phyloP scores from a whole-genome alignment of 2,329 filamentous ascomycete genomes.

The Fusarium kyushuense region DNA sequence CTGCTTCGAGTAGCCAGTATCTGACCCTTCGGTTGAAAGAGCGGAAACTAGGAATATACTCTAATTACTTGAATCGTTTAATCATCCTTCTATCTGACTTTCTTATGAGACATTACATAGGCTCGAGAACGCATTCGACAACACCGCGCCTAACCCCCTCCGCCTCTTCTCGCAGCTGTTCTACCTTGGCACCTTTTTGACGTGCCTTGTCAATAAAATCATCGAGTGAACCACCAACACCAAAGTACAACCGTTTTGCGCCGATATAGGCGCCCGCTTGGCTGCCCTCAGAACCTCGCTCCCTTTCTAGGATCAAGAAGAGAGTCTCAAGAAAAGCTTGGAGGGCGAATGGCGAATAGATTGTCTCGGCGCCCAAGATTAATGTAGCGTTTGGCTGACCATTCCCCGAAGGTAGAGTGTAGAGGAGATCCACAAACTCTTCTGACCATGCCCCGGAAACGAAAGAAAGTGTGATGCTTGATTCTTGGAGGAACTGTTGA shows the following conservation, averaged over 20 bases:
- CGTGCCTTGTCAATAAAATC: slow-evolving; percentile 72
- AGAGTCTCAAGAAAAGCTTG: slow-evolving; percentile 76
- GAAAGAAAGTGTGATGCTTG: slow-evolving; percentile 70
- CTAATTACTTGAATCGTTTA: neutral
- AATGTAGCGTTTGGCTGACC: slow-evolving; percentile 55
- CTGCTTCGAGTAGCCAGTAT: slow-evolving; percentile 21
- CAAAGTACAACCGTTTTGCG: slow-evolving; percentile 86
- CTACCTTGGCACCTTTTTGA: slow-evolving; percentile 61
- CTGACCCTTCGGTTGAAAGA: neutral
- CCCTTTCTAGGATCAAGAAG: slow-evolving; percentile 66
- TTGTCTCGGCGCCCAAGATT: slow-evolving; percentile 82
- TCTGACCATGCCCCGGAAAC: slow-evolving; percentile 81
- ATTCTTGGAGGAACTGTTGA: slow-evolving; percentile 61
- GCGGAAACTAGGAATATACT: slow-evolving; percentile 8
- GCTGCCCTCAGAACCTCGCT: slow-evolving; percentile 52
- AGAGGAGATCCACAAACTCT: slow-evolving; percentile 71
- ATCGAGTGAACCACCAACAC: slow-evolving; percentile 84
- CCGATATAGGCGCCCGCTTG: slow-evolving; percentile 74
- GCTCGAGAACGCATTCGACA: slow-evolving; percentile 61
- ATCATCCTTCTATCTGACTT: neutral
- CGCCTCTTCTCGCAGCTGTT: slow-evolving; percentile 67
- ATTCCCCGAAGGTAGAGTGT: slow-evolving; percentile 44
- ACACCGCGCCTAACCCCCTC: slow-evolving; percentile 73
- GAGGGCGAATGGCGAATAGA: slow-evolving; percentile 81
- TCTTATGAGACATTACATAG: slow-evolving; percentile 17